Percentiles rank a stretch among this genome's conserved stretches.
Evolutionary conservation across 2,329 filamentous ascomycete species (phyloP).

Genomic region (Fusarium algeriense): DNA sequence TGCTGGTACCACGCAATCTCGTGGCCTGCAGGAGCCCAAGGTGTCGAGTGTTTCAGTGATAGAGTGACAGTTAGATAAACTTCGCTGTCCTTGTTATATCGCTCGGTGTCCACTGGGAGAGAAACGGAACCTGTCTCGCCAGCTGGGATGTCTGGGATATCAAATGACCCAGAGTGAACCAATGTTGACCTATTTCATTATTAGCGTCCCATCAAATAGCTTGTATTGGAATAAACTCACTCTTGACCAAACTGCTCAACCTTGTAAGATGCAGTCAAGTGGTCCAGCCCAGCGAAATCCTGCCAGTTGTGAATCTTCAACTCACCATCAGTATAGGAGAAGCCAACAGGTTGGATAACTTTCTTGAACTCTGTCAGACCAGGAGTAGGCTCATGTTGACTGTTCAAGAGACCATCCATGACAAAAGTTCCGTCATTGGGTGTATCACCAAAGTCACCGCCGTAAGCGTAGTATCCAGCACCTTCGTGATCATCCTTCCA

Average conservation of each 20-base stretch:
- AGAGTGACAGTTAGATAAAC: conserved; percentile 62
- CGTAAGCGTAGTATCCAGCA: conserved; percentile 69
- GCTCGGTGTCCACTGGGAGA: conserved; percentile 48
- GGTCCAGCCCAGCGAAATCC: conserved; percentile 60
- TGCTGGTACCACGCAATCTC: conserved; percentile 68
- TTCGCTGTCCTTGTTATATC: conserved; percentile 52
- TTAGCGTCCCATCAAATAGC: conserved; percentile 1
- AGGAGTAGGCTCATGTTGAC: conserved; percentile 67
- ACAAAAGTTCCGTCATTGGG: conserved; percentile 73
- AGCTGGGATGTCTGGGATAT: conserved; percentile 57
- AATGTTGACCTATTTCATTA: conserved; percentile 10
- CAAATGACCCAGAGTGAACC: conserved; percentile 53
- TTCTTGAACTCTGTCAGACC: conserved; percentile 70
- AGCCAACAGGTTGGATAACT: conserved; percentile 66
- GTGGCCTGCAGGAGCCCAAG: conserved; percentile 66
- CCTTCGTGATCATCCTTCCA: conserved; percentile 58
- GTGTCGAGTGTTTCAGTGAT: conserved; percentile 55
- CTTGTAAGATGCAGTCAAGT: conserved; percentile 58
- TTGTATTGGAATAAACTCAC: conserved; percentile 48
- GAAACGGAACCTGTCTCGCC: conserved; percentile 52
- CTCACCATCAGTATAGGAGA: conserved; percentile 53
- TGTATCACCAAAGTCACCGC: conserved; percentile 71
- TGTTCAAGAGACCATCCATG: conserved; percentile 70
- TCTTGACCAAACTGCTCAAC: conserved; percentile 57
- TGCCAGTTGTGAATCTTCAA: conserved; percentile 62